Conservation (phyloP, 371 early-diverging fungal species). For the Mucor mucedo region DNA sequence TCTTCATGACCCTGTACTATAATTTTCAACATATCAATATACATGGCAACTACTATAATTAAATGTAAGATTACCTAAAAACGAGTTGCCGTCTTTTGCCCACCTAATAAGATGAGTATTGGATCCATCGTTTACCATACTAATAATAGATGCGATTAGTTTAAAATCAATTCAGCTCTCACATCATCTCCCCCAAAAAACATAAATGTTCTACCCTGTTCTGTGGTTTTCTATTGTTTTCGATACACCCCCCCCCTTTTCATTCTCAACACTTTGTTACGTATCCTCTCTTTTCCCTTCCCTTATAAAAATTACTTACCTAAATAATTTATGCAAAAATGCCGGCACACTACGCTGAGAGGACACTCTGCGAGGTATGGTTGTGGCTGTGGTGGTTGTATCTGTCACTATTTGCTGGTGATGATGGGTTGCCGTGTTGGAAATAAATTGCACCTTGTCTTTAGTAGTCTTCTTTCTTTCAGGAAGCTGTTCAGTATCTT, state of each 20-base stretch:
- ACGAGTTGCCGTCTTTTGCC: slow-evolving; percentile 77
- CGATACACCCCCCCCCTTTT: background rate
- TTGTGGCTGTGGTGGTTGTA: background rate
- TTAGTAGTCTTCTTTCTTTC: background rate
- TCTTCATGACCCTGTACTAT: slow-evolving; percentile 71
- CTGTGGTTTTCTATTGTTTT: slow-evolving; percentile 9
- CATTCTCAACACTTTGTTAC: slow-evolving; percentile 3
- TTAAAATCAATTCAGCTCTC: background rate
- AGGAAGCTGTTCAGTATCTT: background rate
- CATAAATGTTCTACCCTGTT: slow-evolving; percentile 10
- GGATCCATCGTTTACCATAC: slow-evolving; percentile 71
- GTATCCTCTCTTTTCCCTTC: background rate
- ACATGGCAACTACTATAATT: background rate
- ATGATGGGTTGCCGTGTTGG: background rate
- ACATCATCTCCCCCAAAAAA: background rate
- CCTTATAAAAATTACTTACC: slow-evolving; percentile 39
- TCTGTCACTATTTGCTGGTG: background rate
- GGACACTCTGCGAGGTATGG: slow-evolving; percentile 9
- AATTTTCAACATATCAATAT: background rate
- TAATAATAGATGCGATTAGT: slow-evolving; percentile 15
- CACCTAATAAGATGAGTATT: slow-evolving; percentile 75
- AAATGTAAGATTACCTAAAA: slow-evolving; percentile 50
- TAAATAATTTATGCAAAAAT: slow-evolving; percentile 87
- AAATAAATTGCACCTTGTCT: background rate
- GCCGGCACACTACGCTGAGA: slow-evolving; percentile 72